phyloP scores from a whole-genome alignment of 1,139 yeast species.

The Debaryomyces udenii region DNA sequence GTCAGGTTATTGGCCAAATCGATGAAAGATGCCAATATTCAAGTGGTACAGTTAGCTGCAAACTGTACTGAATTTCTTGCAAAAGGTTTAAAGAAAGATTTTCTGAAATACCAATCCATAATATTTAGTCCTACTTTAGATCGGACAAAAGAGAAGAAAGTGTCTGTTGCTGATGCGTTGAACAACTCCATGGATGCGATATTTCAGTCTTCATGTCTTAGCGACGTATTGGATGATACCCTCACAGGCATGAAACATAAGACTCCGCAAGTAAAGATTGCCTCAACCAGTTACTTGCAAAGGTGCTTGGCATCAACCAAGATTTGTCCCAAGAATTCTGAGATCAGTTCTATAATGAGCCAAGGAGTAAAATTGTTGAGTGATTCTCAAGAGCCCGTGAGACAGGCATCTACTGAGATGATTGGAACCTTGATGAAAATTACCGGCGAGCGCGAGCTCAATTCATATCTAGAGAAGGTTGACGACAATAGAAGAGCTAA shows the following conservation, averaged over 20 bases:
- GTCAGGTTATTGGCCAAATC: slow-evolving; percentile 67
- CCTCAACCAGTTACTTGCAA: slow-evolving; percentile 64
- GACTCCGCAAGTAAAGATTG: slow-evolving; percentile 82
- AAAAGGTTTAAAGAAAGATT: slow-evolving; percentile 61
- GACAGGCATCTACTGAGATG: slow-evolving; percentile 77
- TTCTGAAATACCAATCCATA: slow-evolving; percentile 55
- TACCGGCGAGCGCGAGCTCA: slow-evolving; percentile 72
- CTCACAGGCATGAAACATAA: slow-evolving; percentile 67
- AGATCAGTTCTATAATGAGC: slow-evolving; percentile 60
- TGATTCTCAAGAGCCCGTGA: slow-evolving; percentile 85
- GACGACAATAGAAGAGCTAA: slow-evolving; percentile 76
- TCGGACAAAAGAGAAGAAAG: slow-evolving; percentile 87
- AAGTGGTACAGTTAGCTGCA: slow-evolving; percentile 83
- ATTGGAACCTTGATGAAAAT: slow-evolving; percentile 85
- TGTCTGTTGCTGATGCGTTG: slow-evolving; percentile 72
- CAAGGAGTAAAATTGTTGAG: slow-evolving; percentile 61
- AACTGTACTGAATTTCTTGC: slow-evolving; percentile 66
- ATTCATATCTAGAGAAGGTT: slow-evolving; percentile 60
- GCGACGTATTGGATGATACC: slow-evolving; percentile 65
- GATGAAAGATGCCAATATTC: slow-evolving; percentile 87
- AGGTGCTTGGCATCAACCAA: slow-evolving; percentile 62
- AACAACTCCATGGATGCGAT: slow-evolving; percentile 66
- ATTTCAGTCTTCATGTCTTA: slow-evolving; percentile 51
- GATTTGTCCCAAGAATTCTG: slow-evolving; percentile 52
- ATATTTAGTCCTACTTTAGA: slow-evolving; percentile 72